Evolutionary conservation across 176 grass and related monocot species (phyloP).

Genomic region (Raddia guianensis): DNA sequence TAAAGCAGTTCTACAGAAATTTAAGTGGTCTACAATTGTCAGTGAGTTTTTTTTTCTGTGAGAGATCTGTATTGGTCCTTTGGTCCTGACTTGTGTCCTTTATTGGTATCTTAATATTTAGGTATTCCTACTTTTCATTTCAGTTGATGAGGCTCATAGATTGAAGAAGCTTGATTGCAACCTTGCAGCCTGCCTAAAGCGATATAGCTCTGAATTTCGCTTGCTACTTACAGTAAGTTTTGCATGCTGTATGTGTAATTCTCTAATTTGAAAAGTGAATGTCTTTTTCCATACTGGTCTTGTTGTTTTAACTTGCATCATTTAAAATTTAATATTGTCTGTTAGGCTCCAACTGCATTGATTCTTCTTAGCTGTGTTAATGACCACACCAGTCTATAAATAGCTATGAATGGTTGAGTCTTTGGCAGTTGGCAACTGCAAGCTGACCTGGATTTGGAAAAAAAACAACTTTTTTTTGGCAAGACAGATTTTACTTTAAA

Average conservation of each 20-base stretch:
- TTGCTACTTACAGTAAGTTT: slow-evolving; percentile 72
- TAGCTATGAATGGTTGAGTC: background rate
- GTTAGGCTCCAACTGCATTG: background rate
- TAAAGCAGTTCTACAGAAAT: slow-evolving; percentile 53
- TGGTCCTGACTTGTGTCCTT: background rate
- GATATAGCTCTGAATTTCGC: slow-evolving; percentile 62
- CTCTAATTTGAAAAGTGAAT: background rate
- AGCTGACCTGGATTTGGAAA: background rate
- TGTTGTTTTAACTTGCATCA: background rate
- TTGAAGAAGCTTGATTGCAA: slow-evolving; percentile 76
- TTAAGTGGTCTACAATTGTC: slow-evolving; percentile 69
- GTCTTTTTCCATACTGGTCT: background rate
- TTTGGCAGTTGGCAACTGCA: background rate
- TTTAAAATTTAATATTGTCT: background rate
- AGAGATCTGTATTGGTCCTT: slow-evolving; percentile 1
- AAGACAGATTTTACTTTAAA: background rate
- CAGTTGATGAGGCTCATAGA: slow-evolving; percentile 87
- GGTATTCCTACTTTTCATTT: slow-evolving; percentile 9
- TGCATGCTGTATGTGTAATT: background rate
- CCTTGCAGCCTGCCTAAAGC: slow-evolving; percentile 54
- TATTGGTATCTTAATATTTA: slow-evolving; percentile 25
- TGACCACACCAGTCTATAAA: background rate
- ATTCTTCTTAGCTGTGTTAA: background rate
- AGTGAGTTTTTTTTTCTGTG: slow-evolving; percentile 42
- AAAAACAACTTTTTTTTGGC: background rate